Percentiles rank a stretch among this genome's conserved stretches.
These are phyloP conservation scores for Blastocystis sp. DNA, from an alignment of 352 stramenopile species.

Conservation along the genomic window DNA sequence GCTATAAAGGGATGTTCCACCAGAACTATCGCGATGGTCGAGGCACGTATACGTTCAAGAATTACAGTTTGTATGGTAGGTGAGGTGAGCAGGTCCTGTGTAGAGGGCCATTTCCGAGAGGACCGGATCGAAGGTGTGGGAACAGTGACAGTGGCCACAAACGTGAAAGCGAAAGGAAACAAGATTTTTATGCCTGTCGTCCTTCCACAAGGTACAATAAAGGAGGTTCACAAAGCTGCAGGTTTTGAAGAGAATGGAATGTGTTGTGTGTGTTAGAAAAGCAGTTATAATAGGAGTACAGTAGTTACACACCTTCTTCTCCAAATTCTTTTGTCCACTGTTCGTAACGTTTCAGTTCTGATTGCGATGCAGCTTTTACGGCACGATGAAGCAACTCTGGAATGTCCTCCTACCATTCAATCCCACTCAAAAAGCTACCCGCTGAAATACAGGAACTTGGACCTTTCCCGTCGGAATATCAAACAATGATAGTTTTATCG, in stretches of 20 bases:
- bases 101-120: conserved; percentile 43
- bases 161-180: not conserved
- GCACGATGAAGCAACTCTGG: conserved; percentile 85
- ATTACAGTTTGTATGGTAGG: conserved; percentile 12
- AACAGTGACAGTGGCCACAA: not conserved
- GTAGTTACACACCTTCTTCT: conserved; percentile 79
- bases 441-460: conserved; percentile 73
- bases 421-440: not conserved
- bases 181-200: conserved; percentile 25
- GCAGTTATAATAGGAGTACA: not conserved
- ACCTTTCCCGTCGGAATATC: conserved; percentile 74
- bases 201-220: conserved; percentile 31
- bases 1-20: conserved; percentile 35
- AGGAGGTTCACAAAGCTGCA: conserved; percentile 44
- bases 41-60: conserved; percentile 27
- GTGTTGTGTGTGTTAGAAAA: not conserved
- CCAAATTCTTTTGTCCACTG: conserved; percentile 99
- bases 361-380: conserved; percentile 84
- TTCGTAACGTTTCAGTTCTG: conserved; percentile 91
- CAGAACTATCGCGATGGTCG: not conserved
- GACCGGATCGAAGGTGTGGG: conserved; percentile 41
- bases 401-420: conserved; percentile 82
- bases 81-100: not conserved
- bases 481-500: conserved; percentile 73
- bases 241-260: conserved; percentile 46